Evolutionary conservation across 139 green algal genomes (phyloP), one percentile per base, ranked within the genome.

Genomic region (Zygnema circumcarinatum): DNA sequence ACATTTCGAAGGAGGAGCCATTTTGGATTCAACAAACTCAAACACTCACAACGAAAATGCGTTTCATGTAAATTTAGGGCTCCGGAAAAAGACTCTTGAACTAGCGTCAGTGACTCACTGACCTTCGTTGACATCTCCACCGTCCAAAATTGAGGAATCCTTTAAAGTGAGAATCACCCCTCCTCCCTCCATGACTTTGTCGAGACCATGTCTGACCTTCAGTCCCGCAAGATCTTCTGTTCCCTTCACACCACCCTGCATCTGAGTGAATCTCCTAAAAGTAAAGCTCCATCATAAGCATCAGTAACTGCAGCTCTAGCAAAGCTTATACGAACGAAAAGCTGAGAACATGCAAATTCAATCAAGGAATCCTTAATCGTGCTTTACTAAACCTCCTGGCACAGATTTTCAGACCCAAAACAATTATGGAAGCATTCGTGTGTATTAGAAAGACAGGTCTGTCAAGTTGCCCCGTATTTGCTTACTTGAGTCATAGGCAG

Each of bases 101-200:
- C 7, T 16, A 7, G 47, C 16, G 47, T 62, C 7, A 62, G 47
- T 25, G 16, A 25, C 7, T 62, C 47, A 62, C 16, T n/a, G 16
- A 88, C 56, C 79, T 36, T 90, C 53, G 29, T 90, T 90, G n/a
- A 90, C 21, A 38, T 88, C 79, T 31, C 36, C 85, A 33, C 41
- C 41, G 32, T 74, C 85, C 11, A 90, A 47, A 2, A 90, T 86
- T 2, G 62, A 36, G 22, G 76, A 36, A 73, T 90, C 85, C 32
- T 90, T 90, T 1, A 90, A 67, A 32, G 85, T 90, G 38, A 90
- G 79, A 31, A 88, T 81, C 25, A 90, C 35, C 7, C 38, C 86
- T 42, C 86, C 86, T 25, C 31, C 80, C 35, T 88, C 52, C 76
- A 90, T 32, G 35, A 90, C 78, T 42, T 88, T 83, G 76, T 81